Conservation (phyloP, 2,329 filamentous ascomycete species). For the Dendrostoma leiphaemia region DNA sequence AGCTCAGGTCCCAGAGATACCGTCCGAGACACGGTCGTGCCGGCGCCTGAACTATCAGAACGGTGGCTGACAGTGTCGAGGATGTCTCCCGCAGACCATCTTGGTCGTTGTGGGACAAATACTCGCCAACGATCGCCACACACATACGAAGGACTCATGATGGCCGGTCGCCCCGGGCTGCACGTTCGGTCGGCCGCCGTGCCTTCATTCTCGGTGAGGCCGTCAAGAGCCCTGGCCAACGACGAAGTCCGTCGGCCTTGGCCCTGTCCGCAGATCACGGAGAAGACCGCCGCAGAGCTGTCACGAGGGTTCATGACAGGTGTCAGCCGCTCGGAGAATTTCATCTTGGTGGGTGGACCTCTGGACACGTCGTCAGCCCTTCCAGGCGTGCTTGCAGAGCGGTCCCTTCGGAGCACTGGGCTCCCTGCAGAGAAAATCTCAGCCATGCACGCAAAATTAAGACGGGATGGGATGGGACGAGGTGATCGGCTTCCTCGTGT, state of each 20-base stretch:
- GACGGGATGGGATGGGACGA: background rate
- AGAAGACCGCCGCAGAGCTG: background rate
- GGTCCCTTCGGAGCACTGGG: background rate
- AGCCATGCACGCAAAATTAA: conserved; percentile 5
- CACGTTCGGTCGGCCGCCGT: too few relatives aligned
- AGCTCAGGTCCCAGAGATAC: too few relatives aligned
- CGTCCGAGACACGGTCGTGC: too few relatives aligned
- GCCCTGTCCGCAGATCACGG: background rate
- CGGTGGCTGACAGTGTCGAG: too few relatives aligned
- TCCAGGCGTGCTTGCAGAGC: too few relatives aligned
- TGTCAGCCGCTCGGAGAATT: background rate
- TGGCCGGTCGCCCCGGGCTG: too few relatives aligned
- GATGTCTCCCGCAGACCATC: too few relatives aligned
- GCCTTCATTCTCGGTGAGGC: background rate
- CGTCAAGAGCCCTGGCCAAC: background rate
- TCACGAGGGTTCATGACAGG: background rate
- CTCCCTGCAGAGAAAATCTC: background rate
- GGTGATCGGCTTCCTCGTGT: background rate
- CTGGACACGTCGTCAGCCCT: conserved; percentile 3
- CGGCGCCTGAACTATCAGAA: too few relatives aligned
- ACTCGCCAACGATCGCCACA: too few relatives aligned
- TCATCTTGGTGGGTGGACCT: background rate
- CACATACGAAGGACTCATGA: too few relatives aligned
- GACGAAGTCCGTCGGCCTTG: too few relatives aligned
- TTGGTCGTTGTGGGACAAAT: too few relatives aligned